Evolutionary conservation across 2,329 filamentous ascomycete genomes (phyloP), one percentile per base, ranked within the genome.

Genomic region (Phaeosphaeriaceae sp.): DNA sequence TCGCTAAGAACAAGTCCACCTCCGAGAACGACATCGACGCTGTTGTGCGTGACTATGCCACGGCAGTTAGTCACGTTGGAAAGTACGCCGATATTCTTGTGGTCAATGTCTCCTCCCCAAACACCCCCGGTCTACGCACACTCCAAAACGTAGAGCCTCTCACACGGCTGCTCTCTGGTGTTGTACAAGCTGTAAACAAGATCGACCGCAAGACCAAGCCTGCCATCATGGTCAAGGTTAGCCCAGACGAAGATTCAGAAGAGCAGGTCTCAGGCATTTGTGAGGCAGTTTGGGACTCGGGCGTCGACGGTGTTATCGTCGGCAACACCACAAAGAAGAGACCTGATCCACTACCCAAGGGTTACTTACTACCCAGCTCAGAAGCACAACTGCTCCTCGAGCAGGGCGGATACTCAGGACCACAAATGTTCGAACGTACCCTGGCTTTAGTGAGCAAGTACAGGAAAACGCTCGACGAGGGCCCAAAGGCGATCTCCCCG

Each of bases 151-250:
- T 89, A 0, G 92, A 91, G 64, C 94, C 93, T 1, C 81, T 99
- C 56, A 94, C 92, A 1, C 83, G 86, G 44, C 89, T 99, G 48
- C 81, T 99, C 42, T 86, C 84, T 10, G 91, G 91, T 0, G 94
- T 98, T 0, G 94, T 98, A 1, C 83, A 87, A 17, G 91, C 94
- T 54, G 93, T 93, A 0, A 82, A 86, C 66, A 82, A 83, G 61
- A 85, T 90, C 13, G 83, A 90, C 25, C 85, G 93, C 65, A 90
- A 87, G 74, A 86, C 84, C 0, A 91, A 89, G 71, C 92, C 91
- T 0, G 88, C 84, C 56, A 92, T 99, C 57, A 97, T 99, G 92
- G 95, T 99, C 70, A 99, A 99, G 82, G 94, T 99, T 20, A 96
- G 92, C 58, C 95, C 95, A 0, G 95, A 99, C 69, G 95, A 98